Evolutionary conservation across 75 land plant genomes (phyloP).

Genomic region (Gnetum montanum): DNA sequence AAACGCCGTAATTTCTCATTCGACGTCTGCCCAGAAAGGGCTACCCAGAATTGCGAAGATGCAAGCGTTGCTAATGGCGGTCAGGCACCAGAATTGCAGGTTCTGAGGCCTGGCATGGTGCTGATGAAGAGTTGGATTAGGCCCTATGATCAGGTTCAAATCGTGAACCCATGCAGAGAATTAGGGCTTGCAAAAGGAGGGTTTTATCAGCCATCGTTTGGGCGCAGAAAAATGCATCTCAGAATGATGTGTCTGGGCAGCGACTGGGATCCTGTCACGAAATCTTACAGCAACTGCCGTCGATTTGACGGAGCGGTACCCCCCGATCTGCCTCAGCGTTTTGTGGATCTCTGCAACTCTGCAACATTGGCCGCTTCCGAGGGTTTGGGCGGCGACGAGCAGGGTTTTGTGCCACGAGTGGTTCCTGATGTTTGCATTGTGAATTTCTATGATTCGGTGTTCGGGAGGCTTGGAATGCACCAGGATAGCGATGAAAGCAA

Average conservation of each 20-base stretch:
- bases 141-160: constrained; percentile 23
- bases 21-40: too few species aligned
- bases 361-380: too few species aligned
- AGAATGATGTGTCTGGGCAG: constrained; percentile 84
- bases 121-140: constrained; percentile 21
- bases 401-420: constrained; percentile 49
- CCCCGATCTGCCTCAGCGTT: constrained; percentile 40
- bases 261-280: constrained; percentile 58
- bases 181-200: constrained; percentile 64
- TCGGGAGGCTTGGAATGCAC: constrained; percentile 76
- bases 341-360: too few species aligned
- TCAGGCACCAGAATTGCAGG: neutral
- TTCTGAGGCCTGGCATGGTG: constrained; percentile 14
- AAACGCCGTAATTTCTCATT: too few species aligned
- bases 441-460: constrained; percentile 57
- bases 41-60: too few species aligned
- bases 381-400: too few species aligned
- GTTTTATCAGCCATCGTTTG: constrained; percentile 54
- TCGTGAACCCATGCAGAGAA: constrained; percentile 39
- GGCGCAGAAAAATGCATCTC: constrained; percentile 43
- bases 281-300: constrained; percentile 37
- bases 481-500: constrained; percentile 73
- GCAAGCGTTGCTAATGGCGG: neutral
- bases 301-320: constrained; percentile 38
- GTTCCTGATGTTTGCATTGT: constrained; percentile 66